Conservation (phyloP, 2,329 filamentous ascomycete species). For the Huntiella omanensis region DNA sequence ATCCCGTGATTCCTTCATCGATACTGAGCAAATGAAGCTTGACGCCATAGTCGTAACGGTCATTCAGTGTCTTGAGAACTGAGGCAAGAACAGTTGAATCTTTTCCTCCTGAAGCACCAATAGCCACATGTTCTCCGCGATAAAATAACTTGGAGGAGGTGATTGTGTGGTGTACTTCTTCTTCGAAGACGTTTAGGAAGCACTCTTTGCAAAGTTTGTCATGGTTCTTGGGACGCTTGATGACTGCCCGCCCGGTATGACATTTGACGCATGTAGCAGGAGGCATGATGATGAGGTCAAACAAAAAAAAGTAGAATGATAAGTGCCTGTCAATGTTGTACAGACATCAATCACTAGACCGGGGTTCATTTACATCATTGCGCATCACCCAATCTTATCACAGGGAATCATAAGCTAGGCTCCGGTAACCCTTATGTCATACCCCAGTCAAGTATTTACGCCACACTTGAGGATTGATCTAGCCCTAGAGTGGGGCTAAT, state of each 20-base stretch:
- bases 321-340: background rate
- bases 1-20: slow-evolving; percentile 93
- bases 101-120: slow-evolving; percentile 92
- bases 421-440: no score
- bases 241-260: slow-evolving; percentile 58
- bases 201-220: slow-evolving; percentile 82
- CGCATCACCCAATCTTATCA: no score
- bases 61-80: slow-evolving; percentile 84
- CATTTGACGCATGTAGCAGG: slow-evolving; percentile 62
- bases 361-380: no score
- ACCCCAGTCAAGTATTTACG: no score
- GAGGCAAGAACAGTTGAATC: slow-evolving; percentile 93
- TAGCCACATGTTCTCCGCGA: slow-evolving; percentile 71
- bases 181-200: slow-evolving; percentile 75
- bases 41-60: slow-evolving; percentile 69
- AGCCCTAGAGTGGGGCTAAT: background rate
- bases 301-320: background rate
- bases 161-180: slow-evolving; percentile 88
- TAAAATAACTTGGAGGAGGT: slow-evolving; percentile 61
- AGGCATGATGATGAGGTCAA: slow-evolving; percentile 37
- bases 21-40: slow-evolving; percentile 77
- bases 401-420: no score
- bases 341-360: background rate
- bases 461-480: no score
- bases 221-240: slow-evolving; percentile 87